A percentile compares a stretch with the other conserved stretches of the same genome.
phyloP scores from a whole-genome alignment of 2,329 filamentous ascomycete species.

The Chaetomiaceae sp. region DNA sequence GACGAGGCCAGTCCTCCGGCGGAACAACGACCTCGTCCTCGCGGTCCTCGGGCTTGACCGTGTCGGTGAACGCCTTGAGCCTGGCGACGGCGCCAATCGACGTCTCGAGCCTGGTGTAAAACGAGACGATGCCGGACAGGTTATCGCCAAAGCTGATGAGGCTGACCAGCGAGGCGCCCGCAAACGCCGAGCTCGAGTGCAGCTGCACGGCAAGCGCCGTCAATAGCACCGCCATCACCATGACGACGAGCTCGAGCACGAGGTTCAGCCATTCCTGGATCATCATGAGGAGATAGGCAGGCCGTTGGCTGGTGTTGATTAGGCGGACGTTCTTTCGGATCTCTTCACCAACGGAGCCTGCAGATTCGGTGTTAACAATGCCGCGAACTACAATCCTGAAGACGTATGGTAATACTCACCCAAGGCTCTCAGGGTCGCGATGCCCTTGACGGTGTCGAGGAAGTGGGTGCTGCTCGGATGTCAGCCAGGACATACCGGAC shows the following conservation, averaged over 20 bases:
- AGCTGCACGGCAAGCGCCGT: slow-evolving; percentile 29
- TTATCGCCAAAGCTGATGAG: background rate
- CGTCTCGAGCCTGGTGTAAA: background rate
- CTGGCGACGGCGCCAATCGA: background rate
- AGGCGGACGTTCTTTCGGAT: slow-evolving; percentile 38
- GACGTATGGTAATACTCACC: too few species aligned
- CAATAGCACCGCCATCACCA: slow-evolving; percentile 31
- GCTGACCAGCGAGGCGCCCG: background rate
- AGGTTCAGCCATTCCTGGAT: slow-evolving; percentile 50
- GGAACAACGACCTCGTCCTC: background rate
- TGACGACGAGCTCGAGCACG: slow-evolving; percentile 34
- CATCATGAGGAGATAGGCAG: slow-evolving; percentile 51
- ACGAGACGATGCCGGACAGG: background rate
- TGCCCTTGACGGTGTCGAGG: slow-evolving; percentile 28
- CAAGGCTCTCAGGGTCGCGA: too few species aligned
- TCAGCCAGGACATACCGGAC: slow-evolving; percentile 43
- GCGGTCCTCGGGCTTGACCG: background rate
- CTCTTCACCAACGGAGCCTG: too few species aligned
- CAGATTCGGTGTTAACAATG: too few species aligned
- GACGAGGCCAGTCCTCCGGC: background rate
- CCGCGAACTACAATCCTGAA: too few species aligned
- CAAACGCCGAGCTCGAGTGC: background rate
- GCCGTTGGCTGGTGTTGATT: slow-evolving; percentile 48
- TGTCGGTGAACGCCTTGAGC: background rate
- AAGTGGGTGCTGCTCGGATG: too few species aligned